Evolutionary conservation across 108 stramenopile genomes (phyloP), one percentile per base, ranked within the genome.

Genomic region (Parmales sp.): DNA sequence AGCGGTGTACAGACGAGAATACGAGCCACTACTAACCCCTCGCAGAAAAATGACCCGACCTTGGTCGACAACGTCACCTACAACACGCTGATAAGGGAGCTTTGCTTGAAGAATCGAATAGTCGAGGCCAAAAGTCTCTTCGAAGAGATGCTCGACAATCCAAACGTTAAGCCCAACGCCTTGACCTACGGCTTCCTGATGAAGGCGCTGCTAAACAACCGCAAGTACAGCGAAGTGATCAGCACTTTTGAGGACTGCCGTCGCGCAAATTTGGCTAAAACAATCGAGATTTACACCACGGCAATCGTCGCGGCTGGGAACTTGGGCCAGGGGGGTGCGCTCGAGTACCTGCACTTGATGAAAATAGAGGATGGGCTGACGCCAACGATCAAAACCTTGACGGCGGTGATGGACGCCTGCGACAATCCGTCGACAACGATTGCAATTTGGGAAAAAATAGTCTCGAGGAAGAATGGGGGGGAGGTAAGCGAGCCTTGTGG

Each of bases 331-430:
- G 77, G 83, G 64, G 88, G 87, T 37, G 91, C 91, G 22, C 68
- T 92, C 7, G 91, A 88, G 9, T 69, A 88, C 23, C 68, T 92
- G 25, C 69, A 84, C 0, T 76, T 87, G 51, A 92, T 92, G 91
- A 86, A 84, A 45, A 76, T 63, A 7, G 77, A 78, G 7, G 91
- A n/a, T n/a, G n/a, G 91, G 1, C 74, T 92, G 39, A 84, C 80
- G 63, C 91, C 90, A n/a, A 92, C 89, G 39, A 66, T 86, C 64
- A 88, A 87, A 48, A 90, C 91, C 0, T 67, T 90, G 70, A 92
- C 88, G 16, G 9, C 29, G 29, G 7, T 60, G 26, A 34, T 60
- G 3, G 36, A 60, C 31, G 54, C 54, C 28, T 60, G 54, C 54
- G 20, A n/a, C n/a, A n/a, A n/a, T n/a, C n/a, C n/a, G n/a, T n/a